phyloP scores from a whole-genome alignment of 352 stramenopile species.

The Globisporangium heterothallicum region DNA sequence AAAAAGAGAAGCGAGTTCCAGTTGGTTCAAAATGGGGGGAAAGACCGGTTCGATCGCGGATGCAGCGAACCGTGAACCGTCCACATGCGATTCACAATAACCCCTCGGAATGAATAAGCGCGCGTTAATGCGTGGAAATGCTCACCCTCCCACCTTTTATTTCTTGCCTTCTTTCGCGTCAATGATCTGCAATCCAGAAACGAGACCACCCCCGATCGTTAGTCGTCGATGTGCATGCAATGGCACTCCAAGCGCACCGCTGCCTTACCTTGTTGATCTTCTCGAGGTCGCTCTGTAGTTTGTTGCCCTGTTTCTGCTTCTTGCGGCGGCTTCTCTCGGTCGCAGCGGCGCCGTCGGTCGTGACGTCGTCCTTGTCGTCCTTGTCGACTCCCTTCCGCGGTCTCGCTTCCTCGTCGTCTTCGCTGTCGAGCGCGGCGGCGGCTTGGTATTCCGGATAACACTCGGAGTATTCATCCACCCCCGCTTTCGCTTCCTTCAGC shows the following conservation, averaged over 20 bases:
- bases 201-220: no score
- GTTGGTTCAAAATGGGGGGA: neutral
- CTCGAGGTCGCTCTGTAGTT: slow-evolving; percentile 58
- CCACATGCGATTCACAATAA: neutral
- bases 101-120: slow-evolving; percentile 1
- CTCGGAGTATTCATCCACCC: slow-evolving; percentile 52
- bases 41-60: neutral
- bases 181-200: slow-evolving; percentile 36
- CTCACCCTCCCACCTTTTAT: slow-evolving; percentile 7
- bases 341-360: slow-evolving; percentile 12
- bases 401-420: slow-evolving; percentile 64
- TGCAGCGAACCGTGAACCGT: slow-evolving; percentile 7
- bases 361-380: slow-evolving; percentile 15
- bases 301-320: slow-evolving; percentile 64
- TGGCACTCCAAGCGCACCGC: no score
- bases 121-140: neutral
- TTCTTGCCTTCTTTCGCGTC: slow-evolving; percentile 13
- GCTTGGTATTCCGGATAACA: slow-evolving; percentile 45
- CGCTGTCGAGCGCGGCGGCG: slow-evolving; percentile 34
- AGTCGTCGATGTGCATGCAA: no score
- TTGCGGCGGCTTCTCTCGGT: slow-evolving; percentile 38
- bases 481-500: slow-evolving; percentile 36
- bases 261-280: slow-evolving; percentile 75
- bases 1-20: slow-evolving; percentile 12
- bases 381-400: slow-evolving; percentile 22